Evolutionary conservation across 352 stramenopile genomes (phyloP).

Genomic region (Pythium rhizo-oryzae): DNA sequence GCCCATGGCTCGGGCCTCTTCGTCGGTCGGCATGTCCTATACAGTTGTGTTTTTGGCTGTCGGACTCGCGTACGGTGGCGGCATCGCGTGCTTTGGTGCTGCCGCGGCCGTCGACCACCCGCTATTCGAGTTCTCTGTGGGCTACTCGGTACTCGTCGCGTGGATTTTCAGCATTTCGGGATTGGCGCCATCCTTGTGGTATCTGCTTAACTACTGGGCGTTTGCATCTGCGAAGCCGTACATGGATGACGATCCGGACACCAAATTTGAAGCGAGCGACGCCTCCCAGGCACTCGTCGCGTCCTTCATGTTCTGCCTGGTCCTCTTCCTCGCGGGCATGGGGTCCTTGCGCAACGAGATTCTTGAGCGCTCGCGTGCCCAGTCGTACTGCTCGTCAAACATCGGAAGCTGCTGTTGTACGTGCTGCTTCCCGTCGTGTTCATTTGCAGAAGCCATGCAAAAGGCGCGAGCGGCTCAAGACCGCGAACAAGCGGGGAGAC

Average conservation of each 20-base stretch:
- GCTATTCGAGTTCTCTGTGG: background rate
- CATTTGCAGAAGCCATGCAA: background rate
- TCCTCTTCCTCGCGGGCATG: background rate
- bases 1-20: background rate
- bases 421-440: background rate
- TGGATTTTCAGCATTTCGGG: background rate
- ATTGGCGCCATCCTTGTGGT: background rate
- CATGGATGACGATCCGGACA: background rate
- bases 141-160: background rate
- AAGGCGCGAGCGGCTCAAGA: background rate
- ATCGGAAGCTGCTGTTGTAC: background rate
- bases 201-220: background rate
- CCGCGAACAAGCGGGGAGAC: background rate
- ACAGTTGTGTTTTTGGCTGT: background rate
- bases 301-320: background rate
- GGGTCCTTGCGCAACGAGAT: background rate
- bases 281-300: background rate
- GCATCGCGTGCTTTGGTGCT: constrained; percentile 1
- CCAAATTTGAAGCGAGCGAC: background rate
- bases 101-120: background rate
- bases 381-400: background rate
- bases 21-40: constrained; percentile 4
- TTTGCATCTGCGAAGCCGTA: background rate
- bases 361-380: background rate
- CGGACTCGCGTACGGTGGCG: background rate